Evolutionary conservation across 2,329 filamentous ascomycete genomes (phyloP), one percentile per base, ranked within the genome.

Genomic region (Calonectria pseudoturangicola): DNA sequence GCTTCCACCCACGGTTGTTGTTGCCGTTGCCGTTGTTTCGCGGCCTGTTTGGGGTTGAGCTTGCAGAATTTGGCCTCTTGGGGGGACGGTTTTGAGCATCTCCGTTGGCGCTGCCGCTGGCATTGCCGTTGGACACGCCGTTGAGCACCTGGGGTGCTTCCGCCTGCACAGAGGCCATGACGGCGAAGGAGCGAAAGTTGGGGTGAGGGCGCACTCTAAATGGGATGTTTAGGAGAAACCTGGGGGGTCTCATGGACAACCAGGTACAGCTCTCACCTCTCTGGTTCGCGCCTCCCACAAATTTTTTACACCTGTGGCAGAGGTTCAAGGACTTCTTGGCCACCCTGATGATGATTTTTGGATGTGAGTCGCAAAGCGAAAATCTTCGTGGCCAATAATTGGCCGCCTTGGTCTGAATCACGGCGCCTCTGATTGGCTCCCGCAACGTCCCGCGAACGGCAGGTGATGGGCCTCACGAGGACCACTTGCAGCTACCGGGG

Each of bases 1-100:
- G 81, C 75, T 86, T 84, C 78, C 79, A 81, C 41, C 76, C 71
- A 36, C 79, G 77, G 39, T 76, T 76, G 1, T 73, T 75, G 62
- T 78, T 64, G 7, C 8, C 7, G 50, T 51, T 62, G 18, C 21
- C 48, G 18, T 60, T 45, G 48, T 76, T 63, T 16, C n/a, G 41
- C 15, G 33, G 36, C 56, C 60, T n/a, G 50, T 47, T 33, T 33
- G 30, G 5, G 30, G 4, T 64, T 3, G 30, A 5, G 30, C 2
- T 64, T 3, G 21, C 58, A 16, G 58, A 45, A 39, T 63, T 63
- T 63, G 39, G 39, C 41, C 58, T 47, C 27, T 63, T 63, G 25
- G 25, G 39, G 41, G 58, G 58, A 10, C 58, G 39, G 27, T 45
- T 63, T 27, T 43, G 41, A 25, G 41, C 41, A 33, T 47, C 27